These are phyloP conservation scores for Pleurotus sapidus DNA, from an alignment of 768 basidiomycete genomes.

Conservation along the genomic window DNA sequence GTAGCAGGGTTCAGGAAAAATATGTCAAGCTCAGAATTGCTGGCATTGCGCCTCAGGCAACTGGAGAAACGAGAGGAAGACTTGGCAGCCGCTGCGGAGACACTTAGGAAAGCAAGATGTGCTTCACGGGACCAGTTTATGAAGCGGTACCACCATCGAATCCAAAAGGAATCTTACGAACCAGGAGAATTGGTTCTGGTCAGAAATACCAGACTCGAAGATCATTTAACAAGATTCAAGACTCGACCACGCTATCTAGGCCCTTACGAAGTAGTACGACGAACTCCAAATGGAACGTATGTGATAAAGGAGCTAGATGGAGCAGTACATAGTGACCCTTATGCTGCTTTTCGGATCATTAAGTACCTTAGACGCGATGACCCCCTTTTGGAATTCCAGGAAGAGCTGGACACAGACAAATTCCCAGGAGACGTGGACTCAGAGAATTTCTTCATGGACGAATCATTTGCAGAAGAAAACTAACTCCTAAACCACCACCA, in stretches of 20 bases:
- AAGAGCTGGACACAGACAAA: too few species aligned
- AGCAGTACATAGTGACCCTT: neutral
- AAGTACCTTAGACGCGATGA: too few species aligned
- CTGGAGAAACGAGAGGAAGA: neutral
- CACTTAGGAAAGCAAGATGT: neutral
- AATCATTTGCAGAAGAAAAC: too few species aligned
- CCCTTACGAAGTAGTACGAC: constrained; percentile 26
- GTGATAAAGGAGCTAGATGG: constrained; percentile 21
- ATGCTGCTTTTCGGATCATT: neutral
- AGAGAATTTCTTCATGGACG: too few species aligned
- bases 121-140: neutral
- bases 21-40: too few species aligned
- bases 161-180: constrained; percentile 23
- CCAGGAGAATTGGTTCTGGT: constrained; percentile 30
- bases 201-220: constrained; percentile 28
- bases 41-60: neutral
- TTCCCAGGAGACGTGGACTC: too few species aligned
- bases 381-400: too few species aligned
- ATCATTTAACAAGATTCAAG: constrained; percentile 22
- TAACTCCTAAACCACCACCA: too few species aligned
- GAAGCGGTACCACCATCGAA: constrained; percentile 4
- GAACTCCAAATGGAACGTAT: constrained; percentile 25
- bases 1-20: neutral
- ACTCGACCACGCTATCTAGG: constrained; percentile 28
- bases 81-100: neutral